Base-by-base conservation (phyloP, 73 alveolate species). In the Symbiodinium natans region DNA sequence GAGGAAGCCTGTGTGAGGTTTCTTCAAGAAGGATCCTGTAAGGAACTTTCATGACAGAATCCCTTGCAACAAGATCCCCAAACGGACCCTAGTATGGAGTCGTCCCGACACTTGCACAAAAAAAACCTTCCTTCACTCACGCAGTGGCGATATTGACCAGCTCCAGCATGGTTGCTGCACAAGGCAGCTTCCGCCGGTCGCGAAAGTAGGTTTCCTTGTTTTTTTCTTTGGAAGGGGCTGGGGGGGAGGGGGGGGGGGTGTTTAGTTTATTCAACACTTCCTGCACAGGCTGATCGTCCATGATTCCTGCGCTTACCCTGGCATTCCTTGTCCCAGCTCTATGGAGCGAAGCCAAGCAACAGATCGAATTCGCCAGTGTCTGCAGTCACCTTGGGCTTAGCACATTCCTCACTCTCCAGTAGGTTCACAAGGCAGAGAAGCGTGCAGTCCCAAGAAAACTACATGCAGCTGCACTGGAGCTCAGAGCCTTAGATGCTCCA, bases 141-240 rank as follows among this genome's bases (percentile, higher is more conserved):
- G 21, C 27, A 29, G 94, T 75, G 31, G 36, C 94, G 63, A 83
- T 54, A n/a, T 86, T 77, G 21, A 86, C 39, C 56, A 86, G 94
- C 63, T 86, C 94, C 23, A 86, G 43, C 94, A 86, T 86, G 21
- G 94, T 86, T 59, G 48, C 73, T 77, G 83, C 56, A 54, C 94
- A 86, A 40, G 94, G 94, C 82, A 86, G 94, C 40, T 86, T 86
- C 13, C 94, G 94, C 31, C 94, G 83, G 54, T 86, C 94, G 36
- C 94, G 83, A 59, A 86, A 86, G 34, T 86, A 86, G 41, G 94
- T 86, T 86, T 86, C 94, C 94, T 86, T 56, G 83, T 42, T 4
- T 17, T 10, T 48, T 17, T 48, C 63, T 10, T 48, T 48, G 63
- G 23, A 8, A 8, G 23, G 23, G 17, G 17, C 63, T 17, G 63